A percentile compares a stretch with the other conserved stretches of the same genome.
phyloP scores from a whole-genome alignment of 257 asterid species.

The Plantago ovata region DNA sequence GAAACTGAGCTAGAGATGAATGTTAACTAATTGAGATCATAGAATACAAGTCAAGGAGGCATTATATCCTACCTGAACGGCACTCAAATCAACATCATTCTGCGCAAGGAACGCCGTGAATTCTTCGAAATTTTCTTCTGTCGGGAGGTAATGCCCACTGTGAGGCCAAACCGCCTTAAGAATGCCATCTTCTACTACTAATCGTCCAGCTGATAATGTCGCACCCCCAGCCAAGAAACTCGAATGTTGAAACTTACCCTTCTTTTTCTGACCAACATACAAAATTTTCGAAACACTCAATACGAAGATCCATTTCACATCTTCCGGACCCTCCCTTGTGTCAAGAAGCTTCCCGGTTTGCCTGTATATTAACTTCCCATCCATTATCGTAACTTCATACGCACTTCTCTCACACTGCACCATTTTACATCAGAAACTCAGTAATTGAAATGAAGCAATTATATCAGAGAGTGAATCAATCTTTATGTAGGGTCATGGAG shows the following conservation, averaged over 20 bases:
- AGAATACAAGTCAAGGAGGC: too few relatives aligned
- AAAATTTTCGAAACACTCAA: constrained; percentile 60
- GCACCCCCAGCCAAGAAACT: constrained; percentile 98
- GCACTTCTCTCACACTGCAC: constrained; percentile 62
- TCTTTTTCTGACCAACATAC: constrained; percentile 71
- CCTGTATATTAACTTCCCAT: constrained; percentile 56
- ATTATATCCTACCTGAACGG: constrained; percentile 49
- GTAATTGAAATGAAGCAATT: too few relatives aligned
- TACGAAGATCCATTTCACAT: constrained; percentile 84
- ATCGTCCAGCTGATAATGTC: constrained; percentile 81
- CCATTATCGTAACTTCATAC: constrained; percentile 53
- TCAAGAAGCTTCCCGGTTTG: constrained; percentile 58
- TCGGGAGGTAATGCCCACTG: constrained; percentile 97
- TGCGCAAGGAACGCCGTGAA: constrained; percentile 59
- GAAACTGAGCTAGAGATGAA: too few relatives aligned
- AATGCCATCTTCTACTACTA: constrained; percentile 68
- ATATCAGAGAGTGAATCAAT: too few relatives aligned
- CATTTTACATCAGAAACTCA: neutral
- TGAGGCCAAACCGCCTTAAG: constrained; percentile 96
- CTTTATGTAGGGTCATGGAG: neutral
- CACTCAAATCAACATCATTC: constrained; percentile 52
- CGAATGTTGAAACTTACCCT: constrained; percentile 86
- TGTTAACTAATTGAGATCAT: too few relatives aligned
- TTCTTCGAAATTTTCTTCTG: constrained; percentile 82
- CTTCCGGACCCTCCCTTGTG: constrained; percentile 62